Conservation (phyloP, 345 rosid genomes). For the Dipteronia dyeriana region DNA sequence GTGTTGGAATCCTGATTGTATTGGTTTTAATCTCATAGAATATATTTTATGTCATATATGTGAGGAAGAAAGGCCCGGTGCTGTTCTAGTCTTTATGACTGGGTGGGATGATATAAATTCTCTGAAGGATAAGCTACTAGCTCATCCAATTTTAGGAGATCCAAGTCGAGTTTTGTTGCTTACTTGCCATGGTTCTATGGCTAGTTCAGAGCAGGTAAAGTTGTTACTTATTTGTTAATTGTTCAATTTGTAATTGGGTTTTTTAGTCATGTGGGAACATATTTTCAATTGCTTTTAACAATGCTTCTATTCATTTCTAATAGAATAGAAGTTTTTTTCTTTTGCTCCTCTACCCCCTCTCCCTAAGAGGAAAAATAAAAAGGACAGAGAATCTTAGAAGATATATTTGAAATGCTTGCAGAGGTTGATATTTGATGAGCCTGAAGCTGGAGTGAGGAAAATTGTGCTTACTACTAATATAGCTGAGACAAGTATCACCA, state of each 20-base stretch:
- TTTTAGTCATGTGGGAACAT: background rate
- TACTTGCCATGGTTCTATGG: slow-evolving; percentile 97
- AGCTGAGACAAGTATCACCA: slow-evolving; percentile 96
- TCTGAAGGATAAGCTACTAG: slow-evolving; percentile 77
- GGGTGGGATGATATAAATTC: slow-evolving; percentile 97
- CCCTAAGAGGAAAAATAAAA: background rate
- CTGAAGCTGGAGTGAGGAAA: slow-evolving; percentile 80
- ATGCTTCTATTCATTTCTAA: slow-evolving; percentile 11
- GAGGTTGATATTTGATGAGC: slow-evolving; percentile 88
- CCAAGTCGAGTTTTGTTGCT: slow-evolving; percentile 68
- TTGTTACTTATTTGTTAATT: background rate
- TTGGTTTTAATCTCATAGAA: slow-evolving; percentile 93
- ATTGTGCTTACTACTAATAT: slow-evolving; percentile 90
- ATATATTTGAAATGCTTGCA: slow-evolving; percentile 38
- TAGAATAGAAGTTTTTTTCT: background rate
- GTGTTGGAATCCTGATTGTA: slow-evolving; percentile 90
- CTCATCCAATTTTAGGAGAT: slow-evolving; percentile 72
- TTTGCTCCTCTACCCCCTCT: background rate
- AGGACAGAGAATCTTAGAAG: background rate
- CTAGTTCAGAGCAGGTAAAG: slow-evolving; percentile 88
- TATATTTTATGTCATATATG: slow-evolving; percentile 63
- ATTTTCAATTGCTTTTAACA: background rate
- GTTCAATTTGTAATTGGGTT: background rate
- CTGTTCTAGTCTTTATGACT: slow-evolving; percentile 88
- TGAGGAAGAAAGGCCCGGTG: slow-evolving; percentile 75